These are phyloP conservation scores for Phialophora chinensis DNA, from an alignment of 2,329 filamentous ascomycete genomes.

Conservation along the genomic window DNA sequence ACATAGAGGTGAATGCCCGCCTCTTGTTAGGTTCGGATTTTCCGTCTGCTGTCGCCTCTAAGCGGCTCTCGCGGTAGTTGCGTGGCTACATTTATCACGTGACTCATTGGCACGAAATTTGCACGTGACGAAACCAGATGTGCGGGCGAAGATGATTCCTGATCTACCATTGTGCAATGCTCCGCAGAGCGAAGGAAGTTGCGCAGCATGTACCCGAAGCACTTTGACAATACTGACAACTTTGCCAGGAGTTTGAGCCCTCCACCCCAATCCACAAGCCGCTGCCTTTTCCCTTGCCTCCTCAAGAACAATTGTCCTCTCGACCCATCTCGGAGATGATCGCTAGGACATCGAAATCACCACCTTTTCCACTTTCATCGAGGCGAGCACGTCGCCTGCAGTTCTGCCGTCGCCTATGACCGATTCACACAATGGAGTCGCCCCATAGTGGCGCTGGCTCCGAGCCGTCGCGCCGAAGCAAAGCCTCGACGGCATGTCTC, in stretches of 20 bases:
- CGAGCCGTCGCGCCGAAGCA: conserved; percentile 3
- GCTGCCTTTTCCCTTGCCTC: not conserved
- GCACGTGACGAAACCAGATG: not conserved
- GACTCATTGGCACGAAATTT: not conserved
- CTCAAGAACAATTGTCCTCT: not conserved
- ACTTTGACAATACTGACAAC: not conserved
- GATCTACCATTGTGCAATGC: not conserved
- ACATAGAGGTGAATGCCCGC: not conserved
- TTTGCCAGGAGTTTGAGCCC: not conserved
- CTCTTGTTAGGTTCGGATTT: not conserved
- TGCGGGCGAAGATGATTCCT: not conserved
- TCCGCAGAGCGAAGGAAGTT: not conserved
- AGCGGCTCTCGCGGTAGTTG: not conserved
- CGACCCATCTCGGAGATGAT: not conserved
- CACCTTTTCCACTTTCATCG: not conserved
- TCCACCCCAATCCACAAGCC: not conserved
- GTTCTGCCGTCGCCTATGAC: not conserved
- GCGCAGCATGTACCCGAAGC: not conserved
- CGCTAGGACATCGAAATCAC: not conserved
- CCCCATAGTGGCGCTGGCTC: not conserved
- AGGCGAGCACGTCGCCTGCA: not conserved
- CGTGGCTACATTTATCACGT: not conserved
- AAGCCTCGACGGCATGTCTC: conserved; percentile 17
- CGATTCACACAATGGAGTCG: not conserved
- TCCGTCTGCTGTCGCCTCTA: not conserved